phyloP scores from a whole-genome alignment of 345 rosid genomes.

The Angophora floribunda region DNA sequence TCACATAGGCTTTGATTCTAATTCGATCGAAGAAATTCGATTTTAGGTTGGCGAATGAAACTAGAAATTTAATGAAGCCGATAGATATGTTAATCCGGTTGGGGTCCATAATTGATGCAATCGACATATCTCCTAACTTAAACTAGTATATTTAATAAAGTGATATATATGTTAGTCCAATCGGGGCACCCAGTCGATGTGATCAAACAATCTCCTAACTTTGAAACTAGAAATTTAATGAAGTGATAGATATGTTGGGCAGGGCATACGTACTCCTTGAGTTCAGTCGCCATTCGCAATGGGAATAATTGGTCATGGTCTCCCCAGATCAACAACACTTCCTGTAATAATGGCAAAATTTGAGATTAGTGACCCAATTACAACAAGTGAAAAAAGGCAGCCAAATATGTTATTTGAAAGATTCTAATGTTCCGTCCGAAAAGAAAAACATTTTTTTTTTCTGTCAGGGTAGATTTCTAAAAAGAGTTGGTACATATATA shows the following conservation, averaged over 20 bases:
- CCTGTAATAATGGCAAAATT: conserved; percentile 13
- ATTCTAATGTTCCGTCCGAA: neutral
- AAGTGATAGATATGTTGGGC: neutral
- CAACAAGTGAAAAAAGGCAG: neutral
- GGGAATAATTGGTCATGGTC: conserved; percentile 77
- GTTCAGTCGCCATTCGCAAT: conserved; percentile 63
- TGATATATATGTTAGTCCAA: neutral
- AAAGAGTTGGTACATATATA: neutral
- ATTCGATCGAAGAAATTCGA: neutral
- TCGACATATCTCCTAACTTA: accelerated
- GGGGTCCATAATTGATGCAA: accelerated
- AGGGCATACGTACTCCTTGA: conserved; percentile 39
- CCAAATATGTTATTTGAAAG: neutral
- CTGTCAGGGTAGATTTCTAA: neutral
- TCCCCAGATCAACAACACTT: conserved; percentile 78
- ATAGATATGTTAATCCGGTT: neutral
- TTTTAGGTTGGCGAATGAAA: neutral
- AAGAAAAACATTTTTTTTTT: neutral
- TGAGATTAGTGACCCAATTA: neutral
- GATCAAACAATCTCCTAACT: neutral
- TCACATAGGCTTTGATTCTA: neutral
- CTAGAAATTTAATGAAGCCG: neutral
- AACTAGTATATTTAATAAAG: neutral
- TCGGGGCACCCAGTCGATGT: neutral
- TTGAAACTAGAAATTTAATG: neutral